These are phyloP conservation scores for Neurospora sp. DNA, from an alignment of 495 filamentous ascomycete species.

Conservation along the genomic window DNA sequence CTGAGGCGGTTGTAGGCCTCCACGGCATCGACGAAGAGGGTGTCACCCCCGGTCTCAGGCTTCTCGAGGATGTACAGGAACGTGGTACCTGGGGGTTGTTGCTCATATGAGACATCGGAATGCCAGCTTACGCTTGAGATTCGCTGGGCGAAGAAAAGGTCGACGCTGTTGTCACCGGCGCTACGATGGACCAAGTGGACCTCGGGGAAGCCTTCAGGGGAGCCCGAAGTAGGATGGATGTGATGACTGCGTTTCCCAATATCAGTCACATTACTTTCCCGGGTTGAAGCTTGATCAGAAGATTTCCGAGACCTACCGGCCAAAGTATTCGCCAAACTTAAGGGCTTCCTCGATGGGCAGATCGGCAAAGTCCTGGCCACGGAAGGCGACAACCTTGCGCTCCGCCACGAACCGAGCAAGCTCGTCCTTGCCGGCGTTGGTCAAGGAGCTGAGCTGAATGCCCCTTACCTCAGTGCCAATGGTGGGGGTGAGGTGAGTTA, in stretches of 20 bases:
- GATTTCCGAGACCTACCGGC: constrained; percentile 29
- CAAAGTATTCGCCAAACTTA: constrained; percentile 69
- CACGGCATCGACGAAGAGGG: constrained; percentile 59
- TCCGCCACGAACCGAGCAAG: constrained; percentile 70
- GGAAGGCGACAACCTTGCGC: constrained; percentile 72
- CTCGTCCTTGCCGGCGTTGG: constrained; percentile 61
- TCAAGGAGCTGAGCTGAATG: constrained; percentile 62
- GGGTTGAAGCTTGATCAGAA: not conserved
- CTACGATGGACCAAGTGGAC: constrained; percentile 71
- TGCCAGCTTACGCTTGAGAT: constrained; percentile 54
- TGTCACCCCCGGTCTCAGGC: constrained; percentile 71
- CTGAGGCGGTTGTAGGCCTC: constrained; percentile 72
- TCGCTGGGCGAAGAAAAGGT: constrained; percentile 50
- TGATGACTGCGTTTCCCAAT: constrained; percentile 39
- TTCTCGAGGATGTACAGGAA: constrained; percentile 72
- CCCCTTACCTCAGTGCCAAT: constrained; percentile 71
- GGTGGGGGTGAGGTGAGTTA: constrained; percentile 55
- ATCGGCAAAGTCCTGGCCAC: constrained; percentile 67
- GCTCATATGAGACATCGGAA: constrained; percentile 73
- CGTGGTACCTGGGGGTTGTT: constrained; percentile 76
- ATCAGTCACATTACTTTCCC: not conserved
- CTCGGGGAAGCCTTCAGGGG: constrained; percentile 60
- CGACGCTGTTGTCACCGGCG: constrained; percentile 47
- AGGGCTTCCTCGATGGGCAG: constrained; percentile 60
- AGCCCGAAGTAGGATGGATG: constrained; percentile 70